Base-by-base conservation (phyloP, 2,329 filamentous ascomycete species). In the Spiromastix sp. region DNA sequence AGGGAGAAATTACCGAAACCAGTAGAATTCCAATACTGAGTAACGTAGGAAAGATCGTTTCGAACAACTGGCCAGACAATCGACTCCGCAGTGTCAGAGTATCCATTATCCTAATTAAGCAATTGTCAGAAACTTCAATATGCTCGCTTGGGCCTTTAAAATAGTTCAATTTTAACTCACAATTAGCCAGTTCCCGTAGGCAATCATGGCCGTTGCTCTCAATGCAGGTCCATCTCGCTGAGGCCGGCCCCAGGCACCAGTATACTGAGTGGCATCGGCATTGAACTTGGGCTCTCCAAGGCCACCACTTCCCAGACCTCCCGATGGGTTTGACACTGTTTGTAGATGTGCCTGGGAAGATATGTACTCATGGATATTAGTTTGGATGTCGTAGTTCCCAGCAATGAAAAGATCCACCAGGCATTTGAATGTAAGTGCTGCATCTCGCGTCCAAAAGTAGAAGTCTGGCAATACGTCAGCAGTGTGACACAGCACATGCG, bases 391-490 rank as follows among this genome's bases (percentile, higher is more conserved):
- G 2, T 64, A 59, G 46, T 80, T 70, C 29, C 79, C 81, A 30
- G 61, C 63, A 39, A 75, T 63, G 48, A 85, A 79, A n/a, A 71
- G 68, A 46, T 86, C 82, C 5, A 81, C 66, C 15, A 87, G 60
- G 31, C 67, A 65, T 61, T 84, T 84, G 59, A 81, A 74, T 4
- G 77, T 75, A 20, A 87, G 66, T 15, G 78, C 79, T n/a, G 78
- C 71, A 52, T 89, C 83, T 52, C 82, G 66, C 4, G 77, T 85
- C 82, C 83, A 87, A 2, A 79, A 84, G 52, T 77, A 87, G 52
- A 71, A 85, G 58, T 87, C 79, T 83, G 38, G 3, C 18, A 13
- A 22, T 11, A 7, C 11, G 24, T 34, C 22, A 34, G 18, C 18
- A 20, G 8, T n/a, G 12, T 30, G 12, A n/a, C 24, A 34, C 9